Conservation (phyloP, 2,329 filamentous ascomycete genomes). For the Beauveria rudraprayagi region DNA sequence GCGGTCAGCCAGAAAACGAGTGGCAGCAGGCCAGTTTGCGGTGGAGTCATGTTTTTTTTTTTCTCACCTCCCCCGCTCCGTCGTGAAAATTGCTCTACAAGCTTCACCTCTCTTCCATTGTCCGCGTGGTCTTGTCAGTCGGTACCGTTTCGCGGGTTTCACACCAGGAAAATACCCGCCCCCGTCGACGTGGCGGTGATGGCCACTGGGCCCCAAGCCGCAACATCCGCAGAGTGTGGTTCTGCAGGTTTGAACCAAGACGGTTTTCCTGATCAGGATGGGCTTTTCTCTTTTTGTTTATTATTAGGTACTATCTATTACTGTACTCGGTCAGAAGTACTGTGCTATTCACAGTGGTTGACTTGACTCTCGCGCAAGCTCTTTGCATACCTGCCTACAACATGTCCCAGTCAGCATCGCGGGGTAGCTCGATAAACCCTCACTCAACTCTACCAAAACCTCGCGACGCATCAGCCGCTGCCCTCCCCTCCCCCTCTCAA, state of each 20-base stretch:
- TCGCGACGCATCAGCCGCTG: not conserved
- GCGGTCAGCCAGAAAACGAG: not conserved
- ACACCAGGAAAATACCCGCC: not conserved
- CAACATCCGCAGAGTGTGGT: not conserved
- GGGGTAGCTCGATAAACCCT: constrained; percentile 1
- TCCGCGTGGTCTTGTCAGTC: not conserved
- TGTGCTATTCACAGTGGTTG: not conserved
- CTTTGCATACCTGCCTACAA: not conserved
- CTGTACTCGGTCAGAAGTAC: no score
- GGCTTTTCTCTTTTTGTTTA: not conserved
- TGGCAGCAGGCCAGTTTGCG: not conserved
- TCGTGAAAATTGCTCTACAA: not conserved
- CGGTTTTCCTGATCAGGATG: not conserved
- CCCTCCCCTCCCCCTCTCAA: not conserved
- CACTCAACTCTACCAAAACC: not conserved
- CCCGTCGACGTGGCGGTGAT: constrained; percentile 3
- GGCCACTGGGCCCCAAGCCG: constrained; percentile 1
- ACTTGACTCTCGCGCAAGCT: not conserved
- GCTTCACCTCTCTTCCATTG: constrained; percentile 12
- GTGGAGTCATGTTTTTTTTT: constrained; percentile 9
- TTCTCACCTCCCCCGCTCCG: constrained; percentile 5
- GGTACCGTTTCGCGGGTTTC: not conserved
- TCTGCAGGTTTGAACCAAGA: not conserved
- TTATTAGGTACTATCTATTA: not conserved
- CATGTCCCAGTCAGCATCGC: not conserved